These are phyloP conservation scores for Kregervanrija delftensis DNA, from an alignment of 805 yeast species.

Conservation along the genomic window DNA sequence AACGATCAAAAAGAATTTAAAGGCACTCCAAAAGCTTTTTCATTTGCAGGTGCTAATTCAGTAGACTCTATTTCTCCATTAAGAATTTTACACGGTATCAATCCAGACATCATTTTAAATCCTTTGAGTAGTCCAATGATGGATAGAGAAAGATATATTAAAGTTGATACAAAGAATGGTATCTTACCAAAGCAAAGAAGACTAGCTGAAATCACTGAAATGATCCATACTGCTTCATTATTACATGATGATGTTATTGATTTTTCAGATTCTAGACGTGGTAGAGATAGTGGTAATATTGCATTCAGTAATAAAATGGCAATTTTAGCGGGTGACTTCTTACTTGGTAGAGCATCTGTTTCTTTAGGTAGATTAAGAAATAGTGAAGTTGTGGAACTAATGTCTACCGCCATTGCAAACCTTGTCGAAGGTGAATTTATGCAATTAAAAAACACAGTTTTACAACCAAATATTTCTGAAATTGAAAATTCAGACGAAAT, in stretches of 20 bases:
- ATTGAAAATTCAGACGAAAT: conserved; percentile 38
- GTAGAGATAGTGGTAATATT: conserved; percentile 83
- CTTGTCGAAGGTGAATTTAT: conserved; percentile 97
- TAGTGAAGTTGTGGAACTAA: conserved; percentile 94
- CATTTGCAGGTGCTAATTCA: conserved; percentile 54
- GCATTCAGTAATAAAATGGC: conserved; percentile 98
- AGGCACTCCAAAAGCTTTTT: conserved; percentile 48
- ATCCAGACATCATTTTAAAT: conserved; percentile 73
- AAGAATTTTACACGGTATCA: conserved; percentile 79
- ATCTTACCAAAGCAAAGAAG: conserved; percentile 92
- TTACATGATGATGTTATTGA: conserved; percentile 97
- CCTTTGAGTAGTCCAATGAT: conserved; percentile 81
- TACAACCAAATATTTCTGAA: conserved; percentile 40
- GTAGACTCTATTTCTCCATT: conserved; percentile 72
- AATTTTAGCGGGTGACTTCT: conserved; percentile 91
- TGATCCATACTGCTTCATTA: conserved; percentile 95
- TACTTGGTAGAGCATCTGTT: conserved; percentile 93
- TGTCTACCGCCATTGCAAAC: conserved; percentile 94
- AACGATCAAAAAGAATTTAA: conserved; percentile 56
- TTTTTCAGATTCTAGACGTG: conserved; percentile 79
- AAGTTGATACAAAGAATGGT: conserved; percentile 55
- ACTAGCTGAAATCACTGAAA: conserved; percentile 93
- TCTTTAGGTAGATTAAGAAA: conserved; percentile 88
- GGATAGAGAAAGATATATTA: conserved; percentile 46
- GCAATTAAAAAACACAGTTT: conserved; percentile 93